phyloP scores from a whole-genome alignment of 192 early-diverging fungal genomes.

The Umbelopsis sp. region DNA sequence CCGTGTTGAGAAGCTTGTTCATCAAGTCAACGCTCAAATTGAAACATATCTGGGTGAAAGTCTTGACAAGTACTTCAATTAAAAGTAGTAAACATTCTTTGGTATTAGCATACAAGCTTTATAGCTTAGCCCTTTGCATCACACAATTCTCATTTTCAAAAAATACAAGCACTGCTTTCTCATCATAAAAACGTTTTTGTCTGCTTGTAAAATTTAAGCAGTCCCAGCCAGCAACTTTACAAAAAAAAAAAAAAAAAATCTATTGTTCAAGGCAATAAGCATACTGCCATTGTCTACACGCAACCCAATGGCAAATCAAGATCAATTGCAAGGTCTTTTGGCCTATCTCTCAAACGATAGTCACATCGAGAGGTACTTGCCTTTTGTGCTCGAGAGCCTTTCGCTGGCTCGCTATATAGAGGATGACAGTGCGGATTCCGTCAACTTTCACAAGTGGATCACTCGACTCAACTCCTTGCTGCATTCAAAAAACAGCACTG shows the following conservation, averaged over 20 bases:
- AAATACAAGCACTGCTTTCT: neutral
- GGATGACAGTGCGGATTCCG: constrained; percentile 4
- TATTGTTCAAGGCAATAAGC: neutral
- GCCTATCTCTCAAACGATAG: constrained; percentile 45
- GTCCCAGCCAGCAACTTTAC: neutral
- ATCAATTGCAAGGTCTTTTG: constrained; percentile 11
- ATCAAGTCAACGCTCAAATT: constrained; percentile 83
- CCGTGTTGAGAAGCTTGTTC: constrained; percentile 79
- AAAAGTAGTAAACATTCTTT: constrained; percentile 21
- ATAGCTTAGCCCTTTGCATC: neutral
- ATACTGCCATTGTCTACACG: neutral
- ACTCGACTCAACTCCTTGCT: constrained; percentile 55
- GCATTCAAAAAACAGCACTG: constrained; percentile 52
- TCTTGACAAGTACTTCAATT: constrained; percentile 83
- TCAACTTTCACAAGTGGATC: constrained; percentile 52
- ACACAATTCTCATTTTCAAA: neutral
- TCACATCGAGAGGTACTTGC: constrained; percentile 39
- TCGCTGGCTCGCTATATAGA: constrained; percentile 42
- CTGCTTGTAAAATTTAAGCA: neutral
- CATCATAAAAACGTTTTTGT: neutral
- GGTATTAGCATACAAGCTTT: neutral
- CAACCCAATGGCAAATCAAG: neutral
- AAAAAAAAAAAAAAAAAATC: constrained; percentile 18
- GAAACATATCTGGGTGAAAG: constrained; percentile 91
- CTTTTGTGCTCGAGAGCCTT: constrained; percentile 55